Conservation (phyloP, 169 alveolate genomes). For the Plasmodium falciparum region DNA sequence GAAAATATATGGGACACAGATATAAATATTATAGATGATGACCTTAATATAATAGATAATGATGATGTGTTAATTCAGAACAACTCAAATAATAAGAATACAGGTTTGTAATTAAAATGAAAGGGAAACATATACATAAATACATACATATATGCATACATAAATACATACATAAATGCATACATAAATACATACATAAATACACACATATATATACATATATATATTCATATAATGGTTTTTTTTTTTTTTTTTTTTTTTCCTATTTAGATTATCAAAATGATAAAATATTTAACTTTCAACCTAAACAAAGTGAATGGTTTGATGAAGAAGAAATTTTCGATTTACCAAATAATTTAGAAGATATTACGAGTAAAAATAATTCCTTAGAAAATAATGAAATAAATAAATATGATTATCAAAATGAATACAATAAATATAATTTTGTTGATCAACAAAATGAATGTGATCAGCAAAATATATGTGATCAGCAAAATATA, state of each 20-base stretch:
- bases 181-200: not conserved
- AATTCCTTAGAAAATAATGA: no score
- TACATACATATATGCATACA: not conserved
- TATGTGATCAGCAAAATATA: no score
- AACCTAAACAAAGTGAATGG: no score
- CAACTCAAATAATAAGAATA: not conserved
- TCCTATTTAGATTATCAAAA: no score
- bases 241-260: not conserved
- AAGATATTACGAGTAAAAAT: no score
- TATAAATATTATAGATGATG: conserved; percentile 46
- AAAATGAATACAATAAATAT: no score
- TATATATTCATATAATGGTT: not conserved
- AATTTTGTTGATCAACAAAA: no score
- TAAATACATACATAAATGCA: not conserved
- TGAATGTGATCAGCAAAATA: no score
- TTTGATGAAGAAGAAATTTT: no score
- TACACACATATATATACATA: not conserved
- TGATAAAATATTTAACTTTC: no score
- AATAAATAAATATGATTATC: no score
- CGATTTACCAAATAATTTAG: no score
- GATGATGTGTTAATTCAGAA: not conserved
- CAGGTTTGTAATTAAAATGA: conserved; percentile 8
- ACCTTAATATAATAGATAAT: conserved; percentile 20
- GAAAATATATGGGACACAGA: conserved; percentile 63
- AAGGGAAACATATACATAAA: not conserved